A percentile compares a stretch with the other conserved stretches of the same genome.
phyloP scores from a whole-genome alignment of 176 grass and related monocot species.

The Bothriochloa decipiens region DNA sequence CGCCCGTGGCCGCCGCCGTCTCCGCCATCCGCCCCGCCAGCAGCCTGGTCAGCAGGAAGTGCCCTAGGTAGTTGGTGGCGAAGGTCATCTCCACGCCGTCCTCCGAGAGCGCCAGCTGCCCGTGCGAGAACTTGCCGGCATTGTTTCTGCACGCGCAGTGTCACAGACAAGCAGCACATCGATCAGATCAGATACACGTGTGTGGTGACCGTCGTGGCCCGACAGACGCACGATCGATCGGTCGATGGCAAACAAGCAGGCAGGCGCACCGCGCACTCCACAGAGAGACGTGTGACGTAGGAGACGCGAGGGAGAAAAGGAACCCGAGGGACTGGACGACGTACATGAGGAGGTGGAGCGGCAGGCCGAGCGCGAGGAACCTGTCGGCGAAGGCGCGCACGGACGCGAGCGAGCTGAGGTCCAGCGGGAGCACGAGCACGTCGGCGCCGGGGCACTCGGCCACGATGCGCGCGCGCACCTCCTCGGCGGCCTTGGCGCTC shows the following conservation, averaged over 20 bases:
- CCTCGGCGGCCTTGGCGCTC: constrained; percentile 82
- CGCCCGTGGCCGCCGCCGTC: constrained; percentile 63
- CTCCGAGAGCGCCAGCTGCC: constrained; percentile 77
- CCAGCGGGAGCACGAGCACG: constrained; percentile 76
- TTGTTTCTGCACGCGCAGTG: constrained; percentile 67
- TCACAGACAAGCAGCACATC: background rate
- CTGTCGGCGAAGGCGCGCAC: constrained; percentile 67
- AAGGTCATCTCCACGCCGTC: constrained; percentile 99
- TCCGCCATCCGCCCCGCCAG: constrained; percentile 68
- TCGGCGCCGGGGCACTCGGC: constrained; percentile 61
- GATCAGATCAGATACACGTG: background rate
- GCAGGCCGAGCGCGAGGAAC: constrained; percentile 69
- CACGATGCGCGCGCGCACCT: constrained; percentile 56
- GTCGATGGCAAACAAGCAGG: background rate
- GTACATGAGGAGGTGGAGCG: constrained; percentile 92
- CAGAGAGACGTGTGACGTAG: background rate
- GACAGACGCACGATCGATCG: background rate
- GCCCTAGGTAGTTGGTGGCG: constrained; percentile 95
- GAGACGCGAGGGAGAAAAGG: background rate
- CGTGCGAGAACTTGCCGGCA: constrained; percentile 96
- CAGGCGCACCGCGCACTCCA: background rate
- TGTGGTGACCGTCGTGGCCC: background rate
- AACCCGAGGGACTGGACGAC: background rate
- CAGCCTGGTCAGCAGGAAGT: constrained; percentile 83
- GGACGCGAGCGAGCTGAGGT: constrained; percentile 89